Percentiles rank a stretch among this genome's conserved stretches.
Conservation (phyloP, 2,329 filamentous ascomycete genomes). For the Xylaria sp. region DNA sequence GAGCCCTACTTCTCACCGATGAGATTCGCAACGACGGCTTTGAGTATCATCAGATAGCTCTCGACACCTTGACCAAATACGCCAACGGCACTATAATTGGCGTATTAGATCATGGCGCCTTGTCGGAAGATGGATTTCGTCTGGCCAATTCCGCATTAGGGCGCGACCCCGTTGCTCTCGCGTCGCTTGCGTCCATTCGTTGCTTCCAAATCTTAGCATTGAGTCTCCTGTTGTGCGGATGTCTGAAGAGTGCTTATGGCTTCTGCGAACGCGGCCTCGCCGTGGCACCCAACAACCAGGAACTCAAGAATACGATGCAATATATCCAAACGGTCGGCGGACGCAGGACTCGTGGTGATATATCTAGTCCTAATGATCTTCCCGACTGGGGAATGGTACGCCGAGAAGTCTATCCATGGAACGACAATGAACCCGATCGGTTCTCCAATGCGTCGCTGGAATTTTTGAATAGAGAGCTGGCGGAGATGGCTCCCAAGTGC, state of each 20-base stretch:
- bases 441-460: conserved; percentile 74
- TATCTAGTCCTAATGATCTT: conserved; percentile 64
- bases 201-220: conserved; percentile 69
- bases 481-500: conserved; percentile 79
- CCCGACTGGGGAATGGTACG: conserved; percentile 77
- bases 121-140: conserved; percentile 50
- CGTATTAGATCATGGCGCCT: conserved; percentile 58
- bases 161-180: conserved; percentile 54
- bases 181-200: conserved; percentile 62
- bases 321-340: conserved; percentile 65
- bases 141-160: conserved; percentile 49
- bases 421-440: conserved; percentile 73
- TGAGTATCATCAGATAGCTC: conserved; percentile 80
- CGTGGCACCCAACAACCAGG: conserved; percentile 63
- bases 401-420: conserved; percentile 77
- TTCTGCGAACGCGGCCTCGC: conserved; percentile 72
- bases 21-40: conserved; percentile 81
- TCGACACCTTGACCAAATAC: conserved; percentile 61
- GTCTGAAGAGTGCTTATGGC: conserved; percentile 71
- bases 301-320: conserved; percentile 63
- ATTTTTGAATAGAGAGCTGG: conserved; percentile 76
- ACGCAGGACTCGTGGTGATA: conserved; percentile 57
- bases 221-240: conserved; percentile 71
- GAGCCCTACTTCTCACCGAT: conserved; percentile 86
- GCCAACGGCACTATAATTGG: conserved; percentile 52